Evolutionary conservation across 805 yeast genomes (phyloP).

Genomic region (Lachancea fermentati): DNA sequence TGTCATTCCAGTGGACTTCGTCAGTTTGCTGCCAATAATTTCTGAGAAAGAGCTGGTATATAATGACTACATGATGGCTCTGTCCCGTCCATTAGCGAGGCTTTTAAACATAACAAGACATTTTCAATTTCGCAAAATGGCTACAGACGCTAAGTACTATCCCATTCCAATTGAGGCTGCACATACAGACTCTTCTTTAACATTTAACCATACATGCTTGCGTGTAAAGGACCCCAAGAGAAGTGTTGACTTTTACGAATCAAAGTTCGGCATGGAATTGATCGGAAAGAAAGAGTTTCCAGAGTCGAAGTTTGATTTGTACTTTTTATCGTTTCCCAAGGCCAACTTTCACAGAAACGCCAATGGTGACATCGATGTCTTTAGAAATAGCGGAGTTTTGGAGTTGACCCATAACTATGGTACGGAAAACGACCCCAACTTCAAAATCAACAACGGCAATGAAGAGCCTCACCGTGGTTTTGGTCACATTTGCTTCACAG

Average conservation of each 20-base stretch:
- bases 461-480: slow-evolving; percentile 81
- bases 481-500: slow-evolving; percentile 89
- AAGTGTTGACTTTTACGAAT: slow-evolving; percentile 66
- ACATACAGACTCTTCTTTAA: slow-evolving; percentile 24
- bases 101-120: not conserved
- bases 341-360: slow-evolving; percentile 33
- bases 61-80: not conserved
- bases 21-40: not conserved
- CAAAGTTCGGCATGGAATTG: slow-evolving; percentile 67
- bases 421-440: slow-evolving; percentile 51
- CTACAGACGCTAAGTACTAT: slow-evolving; percentile 12
- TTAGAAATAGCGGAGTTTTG: slow-evolving; percentile 52
- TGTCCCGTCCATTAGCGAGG: not conserved
- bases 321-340: slow-evolving; percentile 51
- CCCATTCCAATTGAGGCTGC: slow-evolving; percentile 20
- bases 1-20: not conserved
- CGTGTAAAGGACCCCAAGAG: slow-evolving; percentile 77
- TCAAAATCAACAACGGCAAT: slow-evolving; percentile 72
- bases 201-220: slow-evolving; percentile 64
- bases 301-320: slow-evolving; percentile 55
- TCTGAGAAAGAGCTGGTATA: too few relatives aligned
- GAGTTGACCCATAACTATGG: slow-evolving; percentile 84
- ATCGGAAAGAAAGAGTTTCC: slow-evolving; percentile 48
- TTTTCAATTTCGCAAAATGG: slow-evolving; percentile 13
- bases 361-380: slow-evolving; percentile 34